phyloP scores from a whole-genome alignment of 1,139 yeast genomes.

The Debaryomyces udenii region DNA sequence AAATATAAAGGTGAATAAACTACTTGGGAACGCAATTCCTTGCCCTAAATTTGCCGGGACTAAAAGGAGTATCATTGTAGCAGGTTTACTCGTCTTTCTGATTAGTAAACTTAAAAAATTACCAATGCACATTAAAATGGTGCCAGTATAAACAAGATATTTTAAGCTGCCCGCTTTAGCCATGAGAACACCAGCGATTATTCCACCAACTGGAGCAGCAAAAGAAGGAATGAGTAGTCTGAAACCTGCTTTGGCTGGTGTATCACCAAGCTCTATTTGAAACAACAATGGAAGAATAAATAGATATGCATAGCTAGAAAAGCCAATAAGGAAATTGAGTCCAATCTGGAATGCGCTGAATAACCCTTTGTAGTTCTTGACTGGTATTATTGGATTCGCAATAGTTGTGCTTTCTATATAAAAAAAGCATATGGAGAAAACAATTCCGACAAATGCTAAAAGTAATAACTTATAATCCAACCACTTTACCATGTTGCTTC shows the following conservation, averaged over 20 bases:
- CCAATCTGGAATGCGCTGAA: constrained; percentile 29
- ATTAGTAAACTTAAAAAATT: constrained; percentile 33
- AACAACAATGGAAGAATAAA: constrained; percentile 43
- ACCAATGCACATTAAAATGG: constrained; percentile 34
- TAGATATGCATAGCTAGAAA: constrained; percentile 39
- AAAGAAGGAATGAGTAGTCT: constrained; percentile 42
- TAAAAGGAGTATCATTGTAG: constrained; percentile 27
- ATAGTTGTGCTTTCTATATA: constrained; percentile 30
- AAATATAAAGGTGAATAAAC: constrained; percentile 41
- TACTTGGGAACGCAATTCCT: constrained; percentile 42
- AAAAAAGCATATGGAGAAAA: constrained; percentile 18
- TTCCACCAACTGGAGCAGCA: constrained; percentile 42
- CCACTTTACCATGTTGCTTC: constrained; percentile 28
- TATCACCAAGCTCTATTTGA: constrained; percentile 34
- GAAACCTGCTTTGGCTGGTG: constrained; percentile 30
- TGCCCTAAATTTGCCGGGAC: constrained; percentile 45
- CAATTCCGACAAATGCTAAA: constrained; percentile 17
- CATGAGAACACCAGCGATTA: constrained; percentile 40
- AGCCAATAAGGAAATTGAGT: constrained; percentile 39
- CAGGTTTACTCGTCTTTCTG: constrained; percentile 22
- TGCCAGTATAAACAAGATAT: constrained; percentile 30
- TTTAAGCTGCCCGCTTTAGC: constrained; percentile 24
- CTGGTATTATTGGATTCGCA: constrained; percentile 41
- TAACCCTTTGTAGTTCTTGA: constrained; percentile 26
- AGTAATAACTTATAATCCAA: constrained; percentile 17